Evolutionary conservation across 148 eudicot genomes (phyloP), one percentile per base, ranked within the genome.

Genomic region (Rhododendron kiyosumense): DNA sequence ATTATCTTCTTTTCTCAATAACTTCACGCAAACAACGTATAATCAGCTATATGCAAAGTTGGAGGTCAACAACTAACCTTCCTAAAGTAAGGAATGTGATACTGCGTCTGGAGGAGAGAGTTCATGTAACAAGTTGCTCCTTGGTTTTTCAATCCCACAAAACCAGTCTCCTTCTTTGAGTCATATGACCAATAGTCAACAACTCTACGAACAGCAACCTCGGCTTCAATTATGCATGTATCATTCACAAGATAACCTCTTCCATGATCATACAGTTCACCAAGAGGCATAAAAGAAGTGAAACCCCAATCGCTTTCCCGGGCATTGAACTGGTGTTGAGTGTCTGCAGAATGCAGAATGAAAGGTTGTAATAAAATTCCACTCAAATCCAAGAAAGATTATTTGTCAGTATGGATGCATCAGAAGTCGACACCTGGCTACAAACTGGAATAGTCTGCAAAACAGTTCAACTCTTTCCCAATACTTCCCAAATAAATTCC

Each of bases 91-190:
- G 99, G 98, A 85, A 96, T 93, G 81, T 95, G 99, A 89, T 93
- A 96, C 54, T 93, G 92, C 65, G 98, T 95, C 87, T 96, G 99
- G 76, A 96, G 97, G 74, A 96, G 96, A 86, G 98, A 95, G 83
- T 96, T 96, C 99, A 96, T 95, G 89, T 96, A 96, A 89, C 98
- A 95, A 49, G 99, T 96, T 43, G 99, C 99, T 86, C 99, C 99
- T 88, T 96, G 99, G 87, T 96, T 96, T 92, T 96, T 96, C 24
- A 96, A 92, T 45, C 99, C 99, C 89, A 96, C 99, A 92, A 87
- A 96, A 61, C 99, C 99, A 57, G 98, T 96, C 87, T 95, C 99
- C 88, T 96, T 96, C 76, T 95, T 96, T 18, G 99, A 96, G 92
- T 96, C 99, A 80, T 93, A 92, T 46, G 98, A 81, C 98, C 99